phyloP scores from a whole-genome alignment of 2,329 filamentous ascomycete species.

The Didymella sp. region DNA sequence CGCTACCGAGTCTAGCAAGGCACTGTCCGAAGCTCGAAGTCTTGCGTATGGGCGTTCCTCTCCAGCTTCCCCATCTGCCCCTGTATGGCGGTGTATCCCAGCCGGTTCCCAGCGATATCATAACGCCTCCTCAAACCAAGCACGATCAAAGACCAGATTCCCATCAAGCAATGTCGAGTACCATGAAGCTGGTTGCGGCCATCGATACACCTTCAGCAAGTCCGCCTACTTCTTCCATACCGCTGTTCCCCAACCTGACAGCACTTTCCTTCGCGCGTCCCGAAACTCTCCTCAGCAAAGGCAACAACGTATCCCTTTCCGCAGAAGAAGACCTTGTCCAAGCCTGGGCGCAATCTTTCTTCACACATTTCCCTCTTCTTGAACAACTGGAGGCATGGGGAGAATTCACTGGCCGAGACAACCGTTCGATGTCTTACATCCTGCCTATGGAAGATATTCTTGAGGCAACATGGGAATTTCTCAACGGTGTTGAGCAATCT shows the following conservation, averaged over 20 bases:
- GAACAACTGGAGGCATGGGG: slow-evolving; percentile 47
- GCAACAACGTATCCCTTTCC: slow-evolving; percentile 28
- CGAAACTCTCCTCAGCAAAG: slow-evolving; percentile 34
- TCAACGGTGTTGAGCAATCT: slow-evolving; percentile 45
- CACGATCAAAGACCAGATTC: slow-evolving; percentile 8
- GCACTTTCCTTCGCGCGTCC: slow-evolving; percentile 42
- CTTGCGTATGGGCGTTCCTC: slow-evolving; percentile 37
- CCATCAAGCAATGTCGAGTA: slow-evolving; percentile 18
- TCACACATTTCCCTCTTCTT: slow-evolving; percentile 38
- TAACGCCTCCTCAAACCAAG: slow-evolving; percentile 15
- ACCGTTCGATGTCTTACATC: slow-evolving; percentile 42
- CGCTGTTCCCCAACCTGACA: slow-evolving; percentile 36
- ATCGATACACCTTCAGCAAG: slow-evolving; percentile 2
- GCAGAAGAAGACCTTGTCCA: slow-evolving; percentile 39
- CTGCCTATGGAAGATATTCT: slow-evolving; percentile 40
- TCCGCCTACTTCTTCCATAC: not conserved
- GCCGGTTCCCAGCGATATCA: slow-evolving; percentile 12
- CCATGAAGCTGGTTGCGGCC: not conserved
- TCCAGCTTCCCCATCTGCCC: slow-evolving; percentile 32
- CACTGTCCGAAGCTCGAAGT: slow-evolving; percentile 37
- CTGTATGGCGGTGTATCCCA: slow-evolving; percentile 9
- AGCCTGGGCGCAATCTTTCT: slow-evolving; percentile 37
- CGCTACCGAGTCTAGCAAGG: slow-evolving; percentile 36
- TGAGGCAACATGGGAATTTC: slow-evolving; percentile 44
- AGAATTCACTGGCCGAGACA: slow-evolving; percentile 40